Evolutionary conservation across 192 early-diverging fungal species (phyloP).

Genomic region (Borealophlyctis nickersoniae): DNA sequence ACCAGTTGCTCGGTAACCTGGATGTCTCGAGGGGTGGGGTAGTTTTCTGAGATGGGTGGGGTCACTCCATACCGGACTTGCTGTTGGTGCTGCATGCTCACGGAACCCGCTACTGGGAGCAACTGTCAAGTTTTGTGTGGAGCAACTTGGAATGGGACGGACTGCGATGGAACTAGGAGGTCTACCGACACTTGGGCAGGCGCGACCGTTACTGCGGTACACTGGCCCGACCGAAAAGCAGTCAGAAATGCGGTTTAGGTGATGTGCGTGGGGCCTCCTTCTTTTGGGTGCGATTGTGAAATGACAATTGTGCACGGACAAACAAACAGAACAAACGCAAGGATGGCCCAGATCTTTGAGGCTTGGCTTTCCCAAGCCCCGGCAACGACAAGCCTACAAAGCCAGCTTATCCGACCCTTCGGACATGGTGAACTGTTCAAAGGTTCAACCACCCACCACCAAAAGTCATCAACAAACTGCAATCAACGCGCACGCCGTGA

Average conservation of each 20-base stretch:
- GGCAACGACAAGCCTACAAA: background rate
- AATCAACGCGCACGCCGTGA: background rate
- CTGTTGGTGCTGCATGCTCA: too few species aligned
- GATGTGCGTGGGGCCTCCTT: too few species aligned
- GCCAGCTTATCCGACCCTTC: background rate
- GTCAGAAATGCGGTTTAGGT: too few species aligned
- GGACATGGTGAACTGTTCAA: background rate
- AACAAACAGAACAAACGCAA: background rate
- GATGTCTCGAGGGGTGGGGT: slow-evolving; percentile 66
- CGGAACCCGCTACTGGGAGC: slow-evolving; percentile 1
- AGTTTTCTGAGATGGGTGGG: slow-evolving; percentile 62
- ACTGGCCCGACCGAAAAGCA: background rate
- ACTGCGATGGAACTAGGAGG: background rate
- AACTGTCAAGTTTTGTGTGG: background rate
- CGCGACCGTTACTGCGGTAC: background rate
- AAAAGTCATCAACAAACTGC: background rate
- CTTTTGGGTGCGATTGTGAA: too few species aligned
- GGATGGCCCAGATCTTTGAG: background rate
- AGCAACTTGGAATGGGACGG: background rate
- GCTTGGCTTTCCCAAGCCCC: background rate
- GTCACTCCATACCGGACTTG: slow-evolving; percentile 81
- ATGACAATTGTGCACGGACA: too few species aligned
- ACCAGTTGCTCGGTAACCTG: slow-evolving; percentile 69
- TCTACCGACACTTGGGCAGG: background rate
- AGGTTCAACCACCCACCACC: background rate